These are phyloP conservation scores for Suhomyces maxii DNA, from an alignment of 1,139 yeast genomes.

Conservation along the genomic window DNA sequence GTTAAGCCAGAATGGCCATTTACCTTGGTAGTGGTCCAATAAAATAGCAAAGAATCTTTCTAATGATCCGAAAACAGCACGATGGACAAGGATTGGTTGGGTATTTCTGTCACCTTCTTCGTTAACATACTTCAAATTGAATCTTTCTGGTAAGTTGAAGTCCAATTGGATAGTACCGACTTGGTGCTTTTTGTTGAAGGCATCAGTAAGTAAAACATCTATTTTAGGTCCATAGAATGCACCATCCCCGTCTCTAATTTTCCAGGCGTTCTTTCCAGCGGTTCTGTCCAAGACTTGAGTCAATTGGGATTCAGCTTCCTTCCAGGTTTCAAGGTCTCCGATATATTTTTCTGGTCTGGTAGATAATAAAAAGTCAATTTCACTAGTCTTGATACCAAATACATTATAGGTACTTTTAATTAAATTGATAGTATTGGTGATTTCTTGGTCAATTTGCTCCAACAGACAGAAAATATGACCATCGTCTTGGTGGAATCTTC, in stretches of 20 bases:
- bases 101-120: conserved; percentile 48
- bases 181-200: conserved; percentile 81
- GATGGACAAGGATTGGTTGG: conserved; percentile 87
- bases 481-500: conserved; percentile 98
- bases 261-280: conserved; percentile 63
- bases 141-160: conserved; percentile 88
- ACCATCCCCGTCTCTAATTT: conserved; percentile 86
- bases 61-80: conserved; percentile 93
- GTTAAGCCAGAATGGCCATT: conserved; percentile 98
- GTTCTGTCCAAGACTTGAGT: conserved; percentile 60
- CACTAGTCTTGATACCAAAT: conserved; percentile 59
- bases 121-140: conserved; percentile 66
- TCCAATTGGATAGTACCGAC: conserved; percentile 96
- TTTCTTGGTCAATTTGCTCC: conserved; percentile 79
- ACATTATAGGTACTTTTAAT: conserved; percentile 76
- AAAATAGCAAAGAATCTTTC: conserved; percentile 91
- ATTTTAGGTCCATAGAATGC: conserved; percentile 98
- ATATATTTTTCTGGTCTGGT: conserved; percentile 87
- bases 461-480: conserved; percentile 94
- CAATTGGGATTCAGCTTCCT: conserved; percentile 75
- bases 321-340: conserved; percentile 84
- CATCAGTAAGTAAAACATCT: conserved; percentile 83
- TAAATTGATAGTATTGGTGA: conserved; percentile 69
- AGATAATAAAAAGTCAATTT: conserved; percentile 73
- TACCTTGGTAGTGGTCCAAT: conserved; percentile 87